phyloP scores from a whole-genome alignment of 1,139 yeast genomes.

The Diutina catenulata region DNA sequence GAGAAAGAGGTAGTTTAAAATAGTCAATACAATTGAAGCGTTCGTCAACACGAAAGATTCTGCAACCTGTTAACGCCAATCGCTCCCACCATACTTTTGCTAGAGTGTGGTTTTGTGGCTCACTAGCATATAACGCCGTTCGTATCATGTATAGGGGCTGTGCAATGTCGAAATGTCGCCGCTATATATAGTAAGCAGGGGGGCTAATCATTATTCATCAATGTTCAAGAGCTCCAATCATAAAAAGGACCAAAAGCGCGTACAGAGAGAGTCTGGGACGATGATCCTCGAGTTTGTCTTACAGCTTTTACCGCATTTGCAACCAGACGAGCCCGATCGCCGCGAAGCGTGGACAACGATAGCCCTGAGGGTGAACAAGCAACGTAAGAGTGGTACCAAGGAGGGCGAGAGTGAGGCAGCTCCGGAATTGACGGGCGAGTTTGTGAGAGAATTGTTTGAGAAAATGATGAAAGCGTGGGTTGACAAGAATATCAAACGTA shows the following conservation, averaged over 20 bases:
- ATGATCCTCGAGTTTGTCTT: not conserved
- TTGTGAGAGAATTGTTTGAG: not conserved
- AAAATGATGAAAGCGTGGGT: constrained; percentile 4
- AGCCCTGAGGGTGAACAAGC: constrained; percentile 1
- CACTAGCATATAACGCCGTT: too few relatives aligned
- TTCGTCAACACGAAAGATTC: too few relatives aligned
- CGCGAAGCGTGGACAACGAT: constrained; percentile 2
- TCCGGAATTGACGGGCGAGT: not conserved
- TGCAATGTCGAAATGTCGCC: too few relatives aligned
- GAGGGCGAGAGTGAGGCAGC: not conserved
- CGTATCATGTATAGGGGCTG: too few relatives aligned
- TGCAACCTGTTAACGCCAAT: too few relatives aligned
- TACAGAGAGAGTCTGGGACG: not conserved
- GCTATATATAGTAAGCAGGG: too few relatives aligned
- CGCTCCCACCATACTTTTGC: too few relatives aligned
- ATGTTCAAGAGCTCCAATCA: too few relatives aligned
- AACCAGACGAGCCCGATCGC: not conserved
- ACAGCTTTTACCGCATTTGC: constrained; percentile 3
- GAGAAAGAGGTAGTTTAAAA: too few relatives aligned
- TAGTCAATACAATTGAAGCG: too few relatives aligned
- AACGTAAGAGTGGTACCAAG: not conserved
- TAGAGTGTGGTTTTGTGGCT: too few relatives aligned
- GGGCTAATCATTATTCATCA: too few relatives aligned
- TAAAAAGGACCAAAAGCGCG: constrained; percentile 3
- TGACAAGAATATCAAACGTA: not conserved